Evolutionary conservation across 2,329 filamentous ascomycete genomes (phyloP).

Genomic region (Epichloe aotearoae): DNA sequence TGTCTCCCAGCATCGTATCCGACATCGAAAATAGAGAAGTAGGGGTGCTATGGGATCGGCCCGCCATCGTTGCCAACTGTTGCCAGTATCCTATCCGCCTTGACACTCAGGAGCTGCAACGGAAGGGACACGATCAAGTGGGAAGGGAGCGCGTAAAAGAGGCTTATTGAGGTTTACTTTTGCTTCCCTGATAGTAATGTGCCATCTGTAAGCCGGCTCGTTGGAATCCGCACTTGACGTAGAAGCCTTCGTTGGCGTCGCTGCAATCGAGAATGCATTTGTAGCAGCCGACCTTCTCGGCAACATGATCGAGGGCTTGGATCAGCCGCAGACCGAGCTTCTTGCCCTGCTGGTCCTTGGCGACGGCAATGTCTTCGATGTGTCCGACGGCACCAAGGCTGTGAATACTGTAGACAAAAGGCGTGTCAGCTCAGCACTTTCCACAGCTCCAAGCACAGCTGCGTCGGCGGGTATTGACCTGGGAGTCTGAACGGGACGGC

Average conservation of each 20-base stretch:
- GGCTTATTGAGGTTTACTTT: constrained; percentile 28
- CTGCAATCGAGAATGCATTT: constrained; percentile 96
- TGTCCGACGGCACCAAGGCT: constrained; percentile 75
- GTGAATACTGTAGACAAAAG: constrained; percentile 47
- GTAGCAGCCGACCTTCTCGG: constrained; percentile 83
- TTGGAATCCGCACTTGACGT: constrained; percentile 93
- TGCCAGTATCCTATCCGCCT: too few species aligned
- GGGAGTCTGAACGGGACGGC: neutral
- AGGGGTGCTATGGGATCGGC: too few species aligned
- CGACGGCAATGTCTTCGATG: constrained; percentile 95
- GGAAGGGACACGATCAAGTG: too few species aligned
- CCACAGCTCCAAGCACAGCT: neutral
- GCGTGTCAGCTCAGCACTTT: constrained; percentile 7
- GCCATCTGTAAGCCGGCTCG: constrained; percentile 92
- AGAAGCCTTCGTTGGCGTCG: constrained; percentile 93
- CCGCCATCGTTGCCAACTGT: too few species aligned
- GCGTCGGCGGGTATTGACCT: neutral
- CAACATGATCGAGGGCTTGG: constrained; percentile 81
- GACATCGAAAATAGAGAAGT: too few species aligned
- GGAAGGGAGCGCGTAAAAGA: neutral
- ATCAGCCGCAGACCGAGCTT: constrained; percentile 88
- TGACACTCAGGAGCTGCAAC: too few species aligned
- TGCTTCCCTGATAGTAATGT: constrained; percentile 65
- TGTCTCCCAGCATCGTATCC: too few species aligned
- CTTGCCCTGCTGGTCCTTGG: constrained; percentile 93